Percentiles rank a stretch among this genome's conserved stretches.
Evolutionary conservation across 257 asterid species (phyloP).

Genomic region (Galeopsis tetrahit): DNA sequence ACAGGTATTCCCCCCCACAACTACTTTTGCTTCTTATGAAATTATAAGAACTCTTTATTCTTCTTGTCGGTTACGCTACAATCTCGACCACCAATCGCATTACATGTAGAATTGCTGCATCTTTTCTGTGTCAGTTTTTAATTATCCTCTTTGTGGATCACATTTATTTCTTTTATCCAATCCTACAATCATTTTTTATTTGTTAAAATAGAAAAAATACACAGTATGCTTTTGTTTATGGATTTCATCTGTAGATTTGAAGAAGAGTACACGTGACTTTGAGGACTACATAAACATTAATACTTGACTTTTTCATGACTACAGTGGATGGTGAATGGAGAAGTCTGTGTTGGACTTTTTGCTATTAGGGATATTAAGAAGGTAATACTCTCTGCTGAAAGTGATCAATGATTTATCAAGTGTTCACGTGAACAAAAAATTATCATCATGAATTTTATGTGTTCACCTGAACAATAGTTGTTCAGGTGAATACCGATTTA

Average conservation of each 20-base stretch:
- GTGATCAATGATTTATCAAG: conserved; percentile 12
- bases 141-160: neutral
- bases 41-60: neutral
- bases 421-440: neutral
- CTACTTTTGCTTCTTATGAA: conserved; percentile 24
- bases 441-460: conserved; percentile 1
- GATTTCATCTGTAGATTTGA: conserved; percentile 29
- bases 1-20: neutral
- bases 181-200: conserved; percentile 6
- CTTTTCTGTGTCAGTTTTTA: neutral
- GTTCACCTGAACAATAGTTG: neutral
- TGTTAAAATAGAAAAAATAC: conserved; percentile 12
- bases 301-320: conserved; percentile 30
- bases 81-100: conserved; percentile 2
- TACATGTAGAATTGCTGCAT: neutral
- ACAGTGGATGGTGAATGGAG: conserved; percentile 99
- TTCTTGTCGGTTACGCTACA: conserved; percentile 3
- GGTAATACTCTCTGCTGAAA: conserved; percentile 48
- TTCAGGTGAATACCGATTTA: neutral
- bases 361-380: conserved; percentile 81
- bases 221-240: neutral
- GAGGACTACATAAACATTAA: conserved; percentile 31
- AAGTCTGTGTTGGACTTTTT: conserved; percentile 92
- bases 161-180: conserved; percentile 11
- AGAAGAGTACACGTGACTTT: conserved; percentile 1